Evolutionary conservation across 2,329 filamentous ascomycete species (phyloP), one percentile per base, ranked within the genome.

Genomic region (Ophiocordyceps robertsii): DNA sequence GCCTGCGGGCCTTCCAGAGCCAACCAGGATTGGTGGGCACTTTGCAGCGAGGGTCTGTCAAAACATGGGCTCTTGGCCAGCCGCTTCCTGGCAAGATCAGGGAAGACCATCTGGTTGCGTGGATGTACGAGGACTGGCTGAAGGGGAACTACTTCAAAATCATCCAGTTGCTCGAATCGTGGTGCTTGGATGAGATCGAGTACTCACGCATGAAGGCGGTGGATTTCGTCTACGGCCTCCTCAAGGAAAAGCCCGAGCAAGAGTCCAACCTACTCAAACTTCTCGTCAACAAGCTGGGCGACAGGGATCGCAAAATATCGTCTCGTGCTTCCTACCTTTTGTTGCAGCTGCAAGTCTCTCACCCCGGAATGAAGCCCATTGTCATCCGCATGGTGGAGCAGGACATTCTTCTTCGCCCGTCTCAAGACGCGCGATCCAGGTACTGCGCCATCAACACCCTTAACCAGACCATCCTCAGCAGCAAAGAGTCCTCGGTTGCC

Each of bases 361-460:
- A 98, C 59, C 92, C 92, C 0, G 73, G 86, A 43, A 98, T 98
- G 92, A 96, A 95, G 62, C 71, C 77, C 14, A 80, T 93, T 41
- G 83, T 98, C 50, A 80, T 95, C 50, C 80, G 77, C 47, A 78
- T 80, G 10, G 80, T 98, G 37, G 90, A 98, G 61, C 80, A 84
- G 43, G 90, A 96, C 52, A 75, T 94, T 38, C 67, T 98, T 19
- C 83, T 95, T 57, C 79, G 87, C 41, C 85, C 89, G 0, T 84
- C 86, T 11, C 92, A 96, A 61, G 90, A 79, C 55, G 71, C 82
- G 31, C 84, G 93, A 52, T 86, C 90, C 35, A 93, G 86, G 58
- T 98, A 98, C 64, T 95, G 95, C 61, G 89, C 87, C 30, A 81
- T 95, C 59, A 95, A 95, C 59, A 96, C 92, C 0, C 71, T 98